Conservation (phyloP, 75 land plant species). For the Pinus albicaulis region DNA sequence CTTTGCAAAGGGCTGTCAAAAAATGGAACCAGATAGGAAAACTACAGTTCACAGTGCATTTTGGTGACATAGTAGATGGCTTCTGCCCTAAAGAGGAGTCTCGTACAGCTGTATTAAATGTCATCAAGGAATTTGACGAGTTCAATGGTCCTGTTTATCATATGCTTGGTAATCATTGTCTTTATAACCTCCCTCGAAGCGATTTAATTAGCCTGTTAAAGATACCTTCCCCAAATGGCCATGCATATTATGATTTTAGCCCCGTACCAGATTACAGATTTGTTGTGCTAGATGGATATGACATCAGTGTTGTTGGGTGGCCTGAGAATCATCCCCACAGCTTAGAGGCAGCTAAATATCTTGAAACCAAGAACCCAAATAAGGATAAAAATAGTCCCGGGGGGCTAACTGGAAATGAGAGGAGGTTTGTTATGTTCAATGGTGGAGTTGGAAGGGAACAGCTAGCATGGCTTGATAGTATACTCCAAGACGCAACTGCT, state of each 20-base stretch:
- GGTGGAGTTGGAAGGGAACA: constrained; percentile 87
- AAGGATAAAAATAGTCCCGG: constrained; percentile 77
- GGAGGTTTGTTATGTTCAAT: constrained; percentile 90
- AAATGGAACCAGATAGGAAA: constrained; percentile 67
- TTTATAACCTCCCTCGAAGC: constrained; percentile 86
- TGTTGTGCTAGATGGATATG: constrained; percentile 93
- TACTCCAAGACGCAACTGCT: constrained; percentile 56
- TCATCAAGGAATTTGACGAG: constrained; percentile 58
- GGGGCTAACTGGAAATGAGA: constrained; percentile 61
- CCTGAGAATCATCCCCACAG: constrained; percentile 79
- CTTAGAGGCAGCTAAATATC: constrained; percentile 43
- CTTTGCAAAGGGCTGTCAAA: constrained; percentile 70
- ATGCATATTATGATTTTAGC: constrained; percentile 81
- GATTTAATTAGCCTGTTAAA: constrained; percentile 49
- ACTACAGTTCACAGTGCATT: constrained; percentile 67
- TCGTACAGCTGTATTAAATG: constrained; percentile 34
- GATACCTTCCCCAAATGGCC: constrained; percentile 48
- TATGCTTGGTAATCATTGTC: constrained; percentile 96
- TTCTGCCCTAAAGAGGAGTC: constrained; percentile 84
- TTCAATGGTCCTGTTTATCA: constrained; percentile 86
- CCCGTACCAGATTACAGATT: constrained; percentile 71
- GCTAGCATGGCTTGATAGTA: constrained; percentile 68
- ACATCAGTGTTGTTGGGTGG: constrained; percentile 94
- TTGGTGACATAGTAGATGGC: constrained; percentile 98
- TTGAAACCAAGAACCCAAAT: constrained; percentile 80